Percentiles rank a stretch among this genome's conserved stretches.
These are phyloP conservation scores for Alternaria alternata DNA, from an alignment of 2,329 filamentous ascomycete genomes.

Conservation along the genomic window DNA sequence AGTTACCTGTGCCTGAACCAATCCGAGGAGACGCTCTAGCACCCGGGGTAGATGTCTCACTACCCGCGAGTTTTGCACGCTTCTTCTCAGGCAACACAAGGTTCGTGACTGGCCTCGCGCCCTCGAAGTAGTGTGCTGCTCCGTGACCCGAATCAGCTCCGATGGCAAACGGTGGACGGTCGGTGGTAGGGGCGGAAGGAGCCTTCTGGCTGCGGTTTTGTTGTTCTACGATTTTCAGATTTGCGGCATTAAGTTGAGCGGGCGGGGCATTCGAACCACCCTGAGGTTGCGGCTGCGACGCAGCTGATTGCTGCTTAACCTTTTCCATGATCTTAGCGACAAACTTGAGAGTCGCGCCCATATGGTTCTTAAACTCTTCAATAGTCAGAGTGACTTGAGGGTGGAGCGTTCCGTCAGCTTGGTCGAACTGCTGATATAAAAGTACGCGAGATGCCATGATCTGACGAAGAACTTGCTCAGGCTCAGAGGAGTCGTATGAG, in stretches of 20 bases:
- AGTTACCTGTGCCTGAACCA: constrained; percentile 45
- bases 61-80: constrained; percentile 60
- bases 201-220: constrained; percentile 59
- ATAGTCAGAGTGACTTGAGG: constrained; percentile 38
- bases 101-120: constrained; percentile 62
- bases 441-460: constrained; percentile 36
- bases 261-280: constrained; percentile 26
- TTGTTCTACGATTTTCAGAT: constrained; percentile 53
- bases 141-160: constrained; percentile 64
- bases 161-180: constrained; percentile 62
- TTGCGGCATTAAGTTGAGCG: constrained; percentile 49
- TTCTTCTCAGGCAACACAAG: constrained; percentile 66
- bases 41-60: constrained; percentile 53
- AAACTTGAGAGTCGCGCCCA: constrained; percentile 39
- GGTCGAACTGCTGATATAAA: constrained; percentile 41
- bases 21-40: constrained; percentile 53
- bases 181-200: constrained; percentile 59
- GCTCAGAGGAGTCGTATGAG: constrained; percentile 34
- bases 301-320: constrained; percentile 30
- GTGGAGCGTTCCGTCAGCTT: constrained; percentile 38
- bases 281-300: constrained; percentile 29
- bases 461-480: constrained; percentile 37
- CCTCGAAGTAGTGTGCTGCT: constrained; percentile 63
- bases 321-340: constrained; percentile 38
- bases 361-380: constrained; percentile 38